Evolutionary conservation across 345 rosid genomes (phyloP), one percentile per base, ranked within the genome.

Genomic region (Gynandropsis gynandra): DNA sequence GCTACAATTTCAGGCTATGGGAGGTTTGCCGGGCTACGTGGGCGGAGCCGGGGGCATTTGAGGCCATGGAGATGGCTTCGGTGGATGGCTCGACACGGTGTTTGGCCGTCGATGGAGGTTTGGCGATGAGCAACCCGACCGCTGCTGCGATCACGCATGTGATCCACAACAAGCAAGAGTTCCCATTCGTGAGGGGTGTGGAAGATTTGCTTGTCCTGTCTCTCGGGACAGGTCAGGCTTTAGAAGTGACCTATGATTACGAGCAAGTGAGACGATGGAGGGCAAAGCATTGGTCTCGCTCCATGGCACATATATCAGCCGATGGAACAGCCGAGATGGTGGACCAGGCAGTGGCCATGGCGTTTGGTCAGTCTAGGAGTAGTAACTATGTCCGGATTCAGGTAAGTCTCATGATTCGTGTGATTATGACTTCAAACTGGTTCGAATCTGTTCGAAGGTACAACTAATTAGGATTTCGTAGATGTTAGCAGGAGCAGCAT

Each of bases 91-190:
- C 54, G 61, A 87, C 92, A 29, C 56, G 59, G 56, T 92, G 98
- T 62, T 53, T 87, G 21, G 98, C 96, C 8, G 80, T 90, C 9
- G 98, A 87, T 18, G 96, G 96, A 1, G 96, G 93, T 1, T 57
- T 87, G 18, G 85, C 87, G 0, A 87, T 80, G 96, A 82, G 72
- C 51, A 90, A 90, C 61, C 98, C 96, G 7, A 66, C 98, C 1
- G 80, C 95, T 1, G 98, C 98, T 10, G 96, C 98, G 9, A 87
- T 90, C 27, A 90, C 98, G 47, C 98, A 90, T 69, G 98, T 90
- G 57, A 65, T 90, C 51, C 98, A 90, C 37, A 90, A 90, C 66
- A 90, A 90, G 77, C 95, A 87, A 58, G 98, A 90, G 72, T 90
- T 90, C 18, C 98, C 98, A 11, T 87, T 87, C 56, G 98, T 90